Evolutionary conservation across 2,329 filamentous ascomycete genomes (phyloP), one percentile per base, ranked within the genome.

Genomic region (Alternaria novae-zelandiae): DNA sequence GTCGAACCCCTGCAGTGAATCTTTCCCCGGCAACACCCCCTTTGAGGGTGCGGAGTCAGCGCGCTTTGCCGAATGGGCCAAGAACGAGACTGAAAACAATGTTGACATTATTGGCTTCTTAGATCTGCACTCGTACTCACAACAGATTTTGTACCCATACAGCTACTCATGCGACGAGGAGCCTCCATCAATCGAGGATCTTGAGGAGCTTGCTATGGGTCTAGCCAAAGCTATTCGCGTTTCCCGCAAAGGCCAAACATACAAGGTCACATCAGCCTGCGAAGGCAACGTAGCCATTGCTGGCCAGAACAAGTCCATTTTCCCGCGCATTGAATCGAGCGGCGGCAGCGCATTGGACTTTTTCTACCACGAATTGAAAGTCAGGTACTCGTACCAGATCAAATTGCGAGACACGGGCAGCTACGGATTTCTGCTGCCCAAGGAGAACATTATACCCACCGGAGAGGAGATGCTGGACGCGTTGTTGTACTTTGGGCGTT

Each of bases 101-200:
- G 89, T 90, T 55, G 85, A 90, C 15, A 93, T 98, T 70, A 87
- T 94, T n/a, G 93, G 91, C 4, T 90, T 96, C 68, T 78, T 98
- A 47, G 96, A 99, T 78, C 85, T 98, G 25, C 96, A 99, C 80
- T 95, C 93, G 2, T 99, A 98, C 79, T 96, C 93, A 0, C 94
- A 99, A 81, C 92, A 97, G 80, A 90, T 99, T 21, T 85, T 98
- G 9, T 97, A 96, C 77, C 96, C 96, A 0, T 98, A 94, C 78
- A 90, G 92, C 6, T 97, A 93, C 81, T 92, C 92, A 12, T 99
- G 96, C 83, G 82, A 84, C 6, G 85, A 87, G 6, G 84, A 89
- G 26, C 95, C 96, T 12, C 94, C 95, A 0, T 94, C 94, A 41
- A 83, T 96, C 15, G 96, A 99, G 81, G 97, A 96, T 72, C 86